Evolutionary conservation across 2,329 filamentous ascomycete genomes (phyloP).

Genomic region (Colletotrichum orchidophilum): DNA sequence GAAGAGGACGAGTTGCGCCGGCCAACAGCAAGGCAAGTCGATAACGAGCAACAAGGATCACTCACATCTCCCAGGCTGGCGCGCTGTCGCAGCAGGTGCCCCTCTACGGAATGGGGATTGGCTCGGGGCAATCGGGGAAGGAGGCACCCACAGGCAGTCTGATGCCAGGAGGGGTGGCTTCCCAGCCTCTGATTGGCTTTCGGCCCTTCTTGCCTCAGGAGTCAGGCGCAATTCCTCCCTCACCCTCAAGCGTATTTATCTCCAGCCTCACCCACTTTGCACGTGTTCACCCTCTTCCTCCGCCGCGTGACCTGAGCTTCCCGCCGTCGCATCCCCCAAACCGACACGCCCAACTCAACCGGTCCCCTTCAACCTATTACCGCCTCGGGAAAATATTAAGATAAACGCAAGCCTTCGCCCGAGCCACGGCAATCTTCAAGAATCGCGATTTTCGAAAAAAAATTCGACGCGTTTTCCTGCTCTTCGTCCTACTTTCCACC

Average conservation of each 20-base stretch:
- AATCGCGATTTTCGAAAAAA: conserved; percentile 25
- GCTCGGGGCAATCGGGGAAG: conserved; percentile 31
- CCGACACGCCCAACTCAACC: conserved; percentile 27
- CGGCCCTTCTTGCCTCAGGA: conserved; percentile 30
- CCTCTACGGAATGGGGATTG: conserved; percentile 31
- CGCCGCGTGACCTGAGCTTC: conserved; percentile 48
- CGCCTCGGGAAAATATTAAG: conserved; percentile 20
- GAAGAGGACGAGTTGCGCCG: background rate
- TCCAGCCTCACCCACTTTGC: conserved; percentile 48
- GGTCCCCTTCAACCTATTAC: background rate
- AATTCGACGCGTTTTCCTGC: background rate
- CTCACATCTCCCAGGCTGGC: background rate
- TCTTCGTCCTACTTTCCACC: background rate
- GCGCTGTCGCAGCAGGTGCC: conserved; percentile 25
- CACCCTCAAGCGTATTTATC: conserved; percentile 44
- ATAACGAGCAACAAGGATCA: conserved; percentile 27
- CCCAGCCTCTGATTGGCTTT: conserved; percentile 26
- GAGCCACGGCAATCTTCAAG: conserved; percentile 2
- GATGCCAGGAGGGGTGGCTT: conserved; percentile 20
- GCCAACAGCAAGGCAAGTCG: background rate
- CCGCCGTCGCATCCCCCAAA: conserved; percentile 25
- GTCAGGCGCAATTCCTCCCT: conserved; percentile 25
- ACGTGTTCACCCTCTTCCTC: conserved; percentile 50
- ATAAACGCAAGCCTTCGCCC: conserved; percentile 24
- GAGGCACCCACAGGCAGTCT: conserved; percentile 17